These are phyloP conservation scores for Nigrospora osmanthi DNA, from an alignment of 2,329 filamentous ascomycete species.

Conservation along the genomic window DNA sequence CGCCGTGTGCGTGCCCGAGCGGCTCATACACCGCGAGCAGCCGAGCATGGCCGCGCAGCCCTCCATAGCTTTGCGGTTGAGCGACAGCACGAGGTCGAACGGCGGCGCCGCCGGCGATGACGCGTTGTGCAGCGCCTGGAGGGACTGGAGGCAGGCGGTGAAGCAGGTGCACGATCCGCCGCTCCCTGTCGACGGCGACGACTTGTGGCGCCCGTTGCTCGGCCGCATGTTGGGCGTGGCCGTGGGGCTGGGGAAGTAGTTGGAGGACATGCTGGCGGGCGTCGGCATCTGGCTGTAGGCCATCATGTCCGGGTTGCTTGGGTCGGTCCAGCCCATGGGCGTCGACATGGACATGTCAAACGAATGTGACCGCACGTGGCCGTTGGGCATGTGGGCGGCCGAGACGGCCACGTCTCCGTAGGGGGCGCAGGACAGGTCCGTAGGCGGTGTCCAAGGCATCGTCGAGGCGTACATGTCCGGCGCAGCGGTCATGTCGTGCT, in stretches of 20 bases:
- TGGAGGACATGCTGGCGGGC: conserved; percentile 24
- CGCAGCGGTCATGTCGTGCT: conserved; percentile 16
- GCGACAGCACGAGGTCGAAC: conserved; percentile 34
- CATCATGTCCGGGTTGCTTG: conserved; percentile 22
- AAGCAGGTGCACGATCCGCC: conserved; percentile 36
- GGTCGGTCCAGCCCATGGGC: conserved; percentile 19
- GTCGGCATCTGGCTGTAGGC: conserved; percentile 25
- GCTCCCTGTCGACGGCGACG: conserved; percentile 14
- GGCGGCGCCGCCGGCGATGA: conserved; percentile 28
- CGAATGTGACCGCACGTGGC: conserved; percentile 25
- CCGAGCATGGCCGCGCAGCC: conserved; percentile 38
- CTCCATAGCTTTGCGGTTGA: conserved; percentile 40
- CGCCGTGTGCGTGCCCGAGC: conserved; percentile 32
- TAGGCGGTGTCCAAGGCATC: conserved; percentile 31
- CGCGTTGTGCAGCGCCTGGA: conserved; percentile 38
- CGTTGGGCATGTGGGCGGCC: conserved; percentile 15
- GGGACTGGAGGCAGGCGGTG: conserved; percentile 34
- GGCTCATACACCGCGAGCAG: conserved; percentile 35
- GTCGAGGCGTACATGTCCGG: conserved; percentile 26
- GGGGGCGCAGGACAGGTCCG: conserved; percentile 22
- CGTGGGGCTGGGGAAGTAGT: conserved; percentile 31
- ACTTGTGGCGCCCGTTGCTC: conserved; percentile 17
- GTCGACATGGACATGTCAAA: conserved; percentile 25
- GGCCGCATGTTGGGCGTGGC: conserved; percentile 26
- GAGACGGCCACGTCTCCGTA: conserved; percentile 25